A percentile compares a stretch with the other conserved stretches of the same genome.
Conservation (phyloP, 176 grass and related monocot species). For the Areca catechu region DNA sequence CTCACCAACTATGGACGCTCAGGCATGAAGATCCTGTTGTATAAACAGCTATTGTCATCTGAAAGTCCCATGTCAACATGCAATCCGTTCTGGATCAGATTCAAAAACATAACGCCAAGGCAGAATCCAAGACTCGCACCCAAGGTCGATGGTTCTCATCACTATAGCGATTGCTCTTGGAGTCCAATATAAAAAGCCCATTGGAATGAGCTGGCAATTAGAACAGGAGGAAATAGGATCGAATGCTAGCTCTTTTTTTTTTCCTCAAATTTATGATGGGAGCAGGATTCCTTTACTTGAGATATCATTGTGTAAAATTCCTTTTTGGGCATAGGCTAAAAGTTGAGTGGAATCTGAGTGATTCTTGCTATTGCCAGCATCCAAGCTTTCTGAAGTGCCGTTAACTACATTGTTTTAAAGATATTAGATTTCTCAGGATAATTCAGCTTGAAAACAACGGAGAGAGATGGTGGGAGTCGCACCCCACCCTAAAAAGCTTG, state of each 20-base stretch:
- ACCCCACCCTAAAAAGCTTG: slow-evolving; percentile 40
- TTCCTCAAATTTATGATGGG: slow-evolving; percentile 4
- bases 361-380: not conserved
- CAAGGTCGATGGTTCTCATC: not conserved
- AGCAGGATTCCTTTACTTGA: slow-evolving; percentile 4
- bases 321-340: slow-evolving; percentile 28
- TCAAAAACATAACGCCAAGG: slow-evolving; percentile 20
- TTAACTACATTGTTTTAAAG: slow-evolving; percentile 4
- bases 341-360: slow-evolving; percentile 24
- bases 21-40: not conserved
- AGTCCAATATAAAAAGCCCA: slow-evolving; percentile 18
- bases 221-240: too few species aligned
- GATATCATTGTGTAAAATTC: slow-evolving; percentile 24
- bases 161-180: not conserved
- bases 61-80: slow-evolving; percentile 30
- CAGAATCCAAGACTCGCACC: not conserved
- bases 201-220: too few species aligned
- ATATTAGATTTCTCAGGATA: slow-evolving; percentile 19
- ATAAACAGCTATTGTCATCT: slow-evolving; percentile 12
- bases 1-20: slow-evolving; percentile 35
- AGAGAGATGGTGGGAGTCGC: slow-evolving; percentile 11
- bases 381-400: slow-evolving; percentile 19
- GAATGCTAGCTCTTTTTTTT: not conserved
- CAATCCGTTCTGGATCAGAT: slow-evolving; percentile 22
- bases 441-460: slow-evolving; percentile 24